Conservation (phyloP, 768 basidiomycete genomes). For the Lentinula sp. region DNA sequence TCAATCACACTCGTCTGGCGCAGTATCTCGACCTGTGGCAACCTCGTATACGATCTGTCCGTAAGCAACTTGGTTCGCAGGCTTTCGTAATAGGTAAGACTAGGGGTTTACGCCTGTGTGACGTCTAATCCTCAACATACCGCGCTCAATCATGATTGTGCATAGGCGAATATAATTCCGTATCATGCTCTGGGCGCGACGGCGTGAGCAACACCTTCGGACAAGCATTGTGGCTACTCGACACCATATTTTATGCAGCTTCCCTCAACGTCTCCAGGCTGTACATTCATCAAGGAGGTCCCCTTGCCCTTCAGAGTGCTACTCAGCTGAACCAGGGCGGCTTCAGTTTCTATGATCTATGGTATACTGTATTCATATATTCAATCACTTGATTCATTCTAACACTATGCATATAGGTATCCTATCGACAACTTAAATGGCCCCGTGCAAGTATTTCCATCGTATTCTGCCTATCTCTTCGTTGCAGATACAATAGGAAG, state of each 20-base stretch:
- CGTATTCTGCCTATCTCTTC: conserved; percentile 49
- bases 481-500: conserved; percentile 40
- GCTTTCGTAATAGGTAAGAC: conserved; percentile 40
- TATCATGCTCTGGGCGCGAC: conserved; percentile 45
- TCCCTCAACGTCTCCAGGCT: conserved; percentile 47
- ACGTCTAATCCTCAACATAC: too few relatives aligned
- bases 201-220: conserved; percentile 50
- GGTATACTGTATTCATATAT: conserved; percentile 18
- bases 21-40: conserved; percentile 53
- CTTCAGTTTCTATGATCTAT: conserved; percentile 37
- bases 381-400: too few relatives aligned
- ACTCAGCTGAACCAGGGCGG: conserved; percentile 47
- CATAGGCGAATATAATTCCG: conserved; percentile 50
- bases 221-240: conserved; percentile 47
- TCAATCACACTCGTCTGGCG: conserved; percentile 47
- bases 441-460: conserved; percentile 45
- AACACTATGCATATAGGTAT: conserved; percentile 25
- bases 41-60: conserved; percentile 41
- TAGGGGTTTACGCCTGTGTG: background rate
- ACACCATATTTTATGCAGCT: conserved; percentile 41
- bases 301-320: conserved; percentile 42
- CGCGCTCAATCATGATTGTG: background rate
- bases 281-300: conserved; percentile 51
- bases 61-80: conserved; percentile 40
- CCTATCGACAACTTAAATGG: conserved; percentile 42